These are phyloP conservation scores for Dioscorea alata DNA, from an alignment of 106 monocot genomes.

Conservation along the genomic window DNA sequence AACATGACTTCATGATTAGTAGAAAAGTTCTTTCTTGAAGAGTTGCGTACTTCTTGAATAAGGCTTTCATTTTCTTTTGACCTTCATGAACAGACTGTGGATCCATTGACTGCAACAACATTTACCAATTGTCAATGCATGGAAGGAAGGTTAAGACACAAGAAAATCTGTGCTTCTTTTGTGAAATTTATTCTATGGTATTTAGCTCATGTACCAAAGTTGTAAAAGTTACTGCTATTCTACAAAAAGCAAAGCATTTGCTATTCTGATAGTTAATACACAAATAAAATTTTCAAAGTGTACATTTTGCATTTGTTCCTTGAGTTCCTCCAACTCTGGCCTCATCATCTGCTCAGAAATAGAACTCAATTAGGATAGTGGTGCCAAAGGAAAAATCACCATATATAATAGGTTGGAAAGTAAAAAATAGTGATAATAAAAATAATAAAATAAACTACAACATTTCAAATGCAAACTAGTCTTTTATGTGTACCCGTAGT, in stretches of 20 bases:
- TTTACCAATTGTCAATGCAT: not conserved
- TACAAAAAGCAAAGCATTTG: too few relatives aligned
- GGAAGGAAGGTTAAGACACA: conserved; percentile 1
- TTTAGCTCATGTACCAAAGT: too few relatives aligned
- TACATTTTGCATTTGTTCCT: conserved; percentile 45
- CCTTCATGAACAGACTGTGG: conserved; percentile 40
- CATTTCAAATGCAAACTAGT: too few relatives aligned
- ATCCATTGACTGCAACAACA: conserved; percentile 46
- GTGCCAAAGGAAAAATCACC: not conserved
- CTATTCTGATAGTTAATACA: not conserved
- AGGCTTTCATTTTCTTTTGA: conserved; percentile 44
- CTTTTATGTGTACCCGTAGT: too few relatives aligned
- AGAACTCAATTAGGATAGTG: conserved; percentile 1
- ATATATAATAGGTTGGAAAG: too few relatives aligned
- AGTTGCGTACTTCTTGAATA: conserved; percentile 49
- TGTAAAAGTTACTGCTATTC: too few relatives aligned
- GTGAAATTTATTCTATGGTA: not conserved
- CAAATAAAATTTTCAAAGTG: not conserved
- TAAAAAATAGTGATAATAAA: too few relatives aligned
- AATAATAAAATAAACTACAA: not conserved
- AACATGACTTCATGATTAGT: too few relatives aligned
- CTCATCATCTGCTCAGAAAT: conserved; percentile 42
- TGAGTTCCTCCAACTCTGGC: conserved; percentile 66
- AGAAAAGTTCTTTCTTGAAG: not conserved
- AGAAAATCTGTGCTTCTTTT: not conserved